Evolutionary conservation across 140 eudicot species (phyloP).

Genomic region (Stevia rebaudiana): DNA sequence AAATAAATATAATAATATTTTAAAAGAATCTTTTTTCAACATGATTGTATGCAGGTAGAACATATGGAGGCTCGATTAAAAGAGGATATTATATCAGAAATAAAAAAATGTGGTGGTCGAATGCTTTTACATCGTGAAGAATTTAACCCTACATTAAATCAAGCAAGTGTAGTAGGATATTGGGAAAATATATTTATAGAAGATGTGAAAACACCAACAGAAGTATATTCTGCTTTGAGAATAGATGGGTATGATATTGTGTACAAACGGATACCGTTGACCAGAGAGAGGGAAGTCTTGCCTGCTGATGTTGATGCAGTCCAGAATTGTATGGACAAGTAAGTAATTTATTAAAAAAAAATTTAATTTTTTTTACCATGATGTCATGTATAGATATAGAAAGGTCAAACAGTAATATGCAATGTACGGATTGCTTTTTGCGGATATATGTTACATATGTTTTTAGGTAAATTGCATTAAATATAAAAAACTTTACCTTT

Average conservation of each 20-base stretch:
- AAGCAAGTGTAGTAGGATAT: slow-evolving; percentile 78
- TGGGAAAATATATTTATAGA: slow-evolving; percentile 88
- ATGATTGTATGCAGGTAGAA: slow-evolving; percentile 53
- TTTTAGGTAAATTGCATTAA: background rate
- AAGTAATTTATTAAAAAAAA: too few species aligned
- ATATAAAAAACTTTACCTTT: background rate
- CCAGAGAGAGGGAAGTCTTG: slow-evolving; percentile 89
- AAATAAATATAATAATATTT: background rate
- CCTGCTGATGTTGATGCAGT: slow-evolving; percentile 88
- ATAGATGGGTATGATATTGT: slow-evolving; percentile 55
- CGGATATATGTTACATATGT: background rate
- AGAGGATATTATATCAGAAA: slow-evolving; percentile 83
- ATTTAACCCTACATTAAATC: slow-evolving; percentile 56
- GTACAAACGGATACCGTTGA: slow-evolving; percentile 77
- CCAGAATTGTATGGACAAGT: slow-evolving; percentile 79
- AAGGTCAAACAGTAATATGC: background rate
- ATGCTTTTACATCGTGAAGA: slow-evolving; percentile 99
- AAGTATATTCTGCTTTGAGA: slow-evolving; percentile 66
- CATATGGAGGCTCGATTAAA: slow-evolving; percentile 92
- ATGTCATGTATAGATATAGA: background rate
- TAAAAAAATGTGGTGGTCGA: slow-evolving; percentile 73
- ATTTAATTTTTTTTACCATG: background rate
- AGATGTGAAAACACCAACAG: slow-evolving; percentile 85
- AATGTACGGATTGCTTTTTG: background rate
- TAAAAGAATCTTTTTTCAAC: background rate